phyloP scores from a whole-genome alignment of 306 rosid genomes.

The Nissolia schottii region DNA sequence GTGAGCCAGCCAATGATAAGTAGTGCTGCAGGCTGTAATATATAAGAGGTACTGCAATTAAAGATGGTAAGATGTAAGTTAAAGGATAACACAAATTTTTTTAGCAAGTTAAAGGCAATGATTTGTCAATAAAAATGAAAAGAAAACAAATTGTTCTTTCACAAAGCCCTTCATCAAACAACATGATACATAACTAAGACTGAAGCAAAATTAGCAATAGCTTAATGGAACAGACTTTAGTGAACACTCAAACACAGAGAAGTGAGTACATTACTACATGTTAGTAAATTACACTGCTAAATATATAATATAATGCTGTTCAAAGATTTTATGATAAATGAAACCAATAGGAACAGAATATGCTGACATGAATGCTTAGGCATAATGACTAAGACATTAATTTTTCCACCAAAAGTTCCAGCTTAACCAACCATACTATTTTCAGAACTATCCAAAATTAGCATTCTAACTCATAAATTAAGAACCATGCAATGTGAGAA shows the following conservation, averaged over 20 bases:
- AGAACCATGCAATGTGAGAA: neutral
- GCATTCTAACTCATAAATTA: neutral
- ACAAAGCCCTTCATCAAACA: neutral
- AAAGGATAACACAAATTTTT: neutral
- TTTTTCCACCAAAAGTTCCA: neutral
- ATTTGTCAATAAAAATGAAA: neutral
- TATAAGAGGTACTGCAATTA: slow-evolving; percentile 60
- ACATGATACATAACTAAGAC: neutral
- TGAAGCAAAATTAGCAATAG: too few species aligned
- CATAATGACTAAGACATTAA: neutral
- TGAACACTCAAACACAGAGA: neutral
- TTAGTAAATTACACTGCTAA: neutral
- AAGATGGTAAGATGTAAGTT: slow-evolving; percentile 25
- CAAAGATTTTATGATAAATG: neutral
- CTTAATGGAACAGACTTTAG: neutral
- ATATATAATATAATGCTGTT: neutral
- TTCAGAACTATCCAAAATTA: neutral
- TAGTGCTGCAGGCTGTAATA: slow-evolving; percentile 87
- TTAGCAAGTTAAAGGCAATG: neutral
- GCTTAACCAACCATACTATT: neutral
- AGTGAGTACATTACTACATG: neutral
- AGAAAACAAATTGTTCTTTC: neutral
- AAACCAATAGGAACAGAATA: neutral
- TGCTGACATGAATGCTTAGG: neutral
- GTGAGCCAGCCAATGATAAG: slow-evolving; percentile 85